Percentiles rank a stretch among this genome's conserved stretches.
Evolutionary conservation across 495 filamentous ascomycete species (phyloP).

Genomic region (Daldinia bambusicola): DNA sequence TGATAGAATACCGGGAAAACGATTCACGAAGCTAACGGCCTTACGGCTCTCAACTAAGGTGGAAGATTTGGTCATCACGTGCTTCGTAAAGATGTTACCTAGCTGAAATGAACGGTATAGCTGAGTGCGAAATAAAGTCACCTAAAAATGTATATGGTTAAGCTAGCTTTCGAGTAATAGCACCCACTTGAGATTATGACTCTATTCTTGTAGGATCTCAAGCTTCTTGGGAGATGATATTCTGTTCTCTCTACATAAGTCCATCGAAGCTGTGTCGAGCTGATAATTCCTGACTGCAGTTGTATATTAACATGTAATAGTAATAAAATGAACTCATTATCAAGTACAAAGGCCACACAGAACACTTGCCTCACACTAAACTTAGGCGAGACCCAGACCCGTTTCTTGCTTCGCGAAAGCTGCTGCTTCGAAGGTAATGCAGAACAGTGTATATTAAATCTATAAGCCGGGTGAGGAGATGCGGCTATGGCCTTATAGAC

Average conservation of each 20-base stretch:
- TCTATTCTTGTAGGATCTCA: neutral
- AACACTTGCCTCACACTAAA: too few species aligned
- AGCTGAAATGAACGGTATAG: neutral
- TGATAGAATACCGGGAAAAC: constrained; percentile 44
- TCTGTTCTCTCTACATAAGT: neutral
- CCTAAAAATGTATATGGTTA: neutral
- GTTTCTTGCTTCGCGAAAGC: constrained; percentile 55
- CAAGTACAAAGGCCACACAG: neutral
- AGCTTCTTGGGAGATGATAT: neutral
- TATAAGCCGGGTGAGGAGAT: constrained; percentile 63
- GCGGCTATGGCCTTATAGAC: constrained; percentile 56
- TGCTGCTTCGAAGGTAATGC: constrained; percentile 26
- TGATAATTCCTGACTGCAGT: too few species aligned
- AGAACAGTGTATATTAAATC: constrained; percentile 51
- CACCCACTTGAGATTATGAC: neutral
- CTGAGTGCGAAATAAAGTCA: neutral
- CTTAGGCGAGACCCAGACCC: constrained; percentile 50
- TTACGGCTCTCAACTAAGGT: neutral
- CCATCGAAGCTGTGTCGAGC: neutral
- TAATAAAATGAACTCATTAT: neutral
- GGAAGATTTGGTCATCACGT: neutral
- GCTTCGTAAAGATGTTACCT: neutral
- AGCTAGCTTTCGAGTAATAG: neutral
- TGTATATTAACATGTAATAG: neutral
- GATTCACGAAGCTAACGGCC: neutral